Evolutionary conservation across 2,329 filamentous ascomycete genomes (phyloP), one percentile per base, ranked within the genome.

Genomic region (Nannizzia gypsea): DNA sequence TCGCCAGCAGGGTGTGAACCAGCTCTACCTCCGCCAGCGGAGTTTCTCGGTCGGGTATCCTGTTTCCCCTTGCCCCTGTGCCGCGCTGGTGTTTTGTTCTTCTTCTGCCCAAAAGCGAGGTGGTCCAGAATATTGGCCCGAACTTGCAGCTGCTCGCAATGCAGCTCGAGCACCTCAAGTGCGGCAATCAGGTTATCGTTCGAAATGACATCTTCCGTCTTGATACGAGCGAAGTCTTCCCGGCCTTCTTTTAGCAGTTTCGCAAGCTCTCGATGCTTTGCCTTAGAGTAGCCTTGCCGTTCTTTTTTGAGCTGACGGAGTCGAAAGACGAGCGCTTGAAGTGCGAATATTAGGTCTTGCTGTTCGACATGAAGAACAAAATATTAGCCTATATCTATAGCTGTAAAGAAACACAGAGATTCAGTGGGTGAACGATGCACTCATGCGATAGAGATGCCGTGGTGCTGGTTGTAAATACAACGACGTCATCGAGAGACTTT

Each of bases 61-160:
- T 15, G 36, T 38, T 15, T 9, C n/a, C 9, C 9, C 22, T 20
- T 38, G 54, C 48, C 59, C 31, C 58, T 17, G 40, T 46, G 20
- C 22, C 46, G 31, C 22, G 42, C 46, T 28, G 36, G 44, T 28
- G 55, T n/a, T 34, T 50, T 52, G 9, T 60, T 59, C 34, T 59
- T 58, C 59, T 63, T 65, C 58, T 64, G 59, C 44, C 38, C 62
- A 46, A 64, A 63, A 38, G 64, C 65, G 36, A 66, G 31, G 57
- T 66, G 65, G 60, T 66, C 65, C 42, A 66, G 31, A n/a, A 66
- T 63, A 60, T 65, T 65, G 36, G 63, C 65, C 13, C 65, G 56
- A 9, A 64, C 65, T 26, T 62, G 64, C 26, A 66, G 57, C 55
- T 64, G 62, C 55, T 66, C 65, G 31, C 64, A 66, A 28, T 65